Conservation (phyloP, 805 yeast genomes). For the Kodamaea jinghongensis region DNA sequence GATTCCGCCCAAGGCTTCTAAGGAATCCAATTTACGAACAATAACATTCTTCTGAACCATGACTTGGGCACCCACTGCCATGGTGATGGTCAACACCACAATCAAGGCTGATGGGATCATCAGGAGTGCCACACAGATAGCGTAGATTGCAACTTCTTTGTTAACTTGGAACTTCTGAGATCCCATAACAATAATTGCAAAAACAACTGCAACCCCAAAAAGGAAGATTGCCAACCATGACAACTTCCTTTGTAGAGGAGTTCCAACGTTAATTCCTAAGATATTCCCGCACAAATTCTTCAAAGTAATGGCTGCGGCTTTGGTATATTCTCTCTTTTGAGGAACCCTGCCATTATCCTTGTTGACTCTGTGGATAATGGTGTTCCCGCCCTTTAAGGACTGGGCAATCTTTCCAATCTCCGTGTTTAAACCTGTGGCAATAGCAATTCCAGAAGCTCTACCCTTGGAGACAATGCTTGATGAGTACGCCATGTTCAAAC, state of each 20-base stretch:
- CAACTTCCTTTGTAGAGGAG: conserved; percentile 75
- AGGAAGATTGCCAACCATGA: conserved; percentile 73
- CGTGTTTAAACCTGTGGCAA: conserved; percentile 66
- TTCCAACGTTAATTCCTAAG: conserved; percentile 74
- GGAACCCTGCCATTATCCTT: conserved; percentile 42
- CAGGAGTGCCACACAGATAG: conserved; percentile 78
- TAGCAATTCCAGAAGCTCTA: conserved; percentile 66
- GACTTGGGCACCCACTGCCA: conserved; percentile 78
- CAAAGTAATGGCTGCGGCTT: conserved; percentile 47
- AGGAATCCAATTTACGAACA: conserved; percentile 72
- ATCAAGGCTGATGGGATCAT: conserved; percentile 82
- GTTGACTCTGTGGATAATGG: conserved; percentile 39
- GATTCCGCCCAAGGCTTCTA: conserved; percentile 77
- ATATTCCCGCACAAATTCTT: conserved; percentile 62
- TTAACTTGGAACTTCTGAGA: conserved; percentile 74
- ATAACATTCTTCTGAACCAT: conserved; percentile 70
- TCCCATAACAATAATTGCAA: conserved; percentile 85
- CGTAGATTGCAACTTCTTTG: conserved; percentile 80
- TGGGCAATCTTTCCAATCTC: conserved; percentile 75
- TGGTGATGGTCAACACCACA: conserved; percentile 79
- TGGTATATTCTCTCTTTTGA: conserved; percentile 40
- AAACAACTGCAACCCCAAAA: conserved; percentile 74
- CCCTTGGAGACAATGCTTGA: conserved; percentile 74
- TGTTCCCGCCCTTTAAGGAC: conserved; percentile 45
- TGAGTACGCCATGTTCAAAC: conserved; percentile 67